Evolutionary conservation across 2,329 filamentous ascomycete genomes (phyloP).

Genomic region (Lecanicillium sp.): DNA sequence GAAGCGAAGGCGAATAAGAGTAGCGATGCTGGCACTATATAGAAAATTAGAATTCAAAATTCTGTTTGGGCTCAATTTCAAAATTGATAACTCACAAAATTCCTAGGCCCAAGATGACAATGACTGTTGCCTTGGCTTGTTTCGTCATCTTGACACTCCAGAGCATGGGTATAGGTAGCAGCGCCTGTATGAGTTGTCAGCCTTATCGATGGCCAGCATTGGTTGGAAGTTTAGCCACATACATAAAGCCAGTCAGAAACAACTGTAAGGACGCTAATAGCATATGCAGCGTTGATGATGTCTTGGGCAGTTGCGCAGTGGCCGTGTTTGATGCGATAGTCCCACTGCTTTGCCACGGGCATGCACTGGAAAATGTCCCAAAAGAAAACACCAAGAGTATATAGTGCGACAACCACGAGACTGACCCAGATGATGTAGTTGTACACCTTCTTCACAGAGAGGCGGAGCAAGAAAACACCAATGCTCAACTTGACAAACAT

Average conservation of each 20-base stretch:
- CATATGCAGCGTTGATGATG: constrained; percentile 40
- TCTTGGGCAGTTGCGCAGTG: constrained; percentile 34
- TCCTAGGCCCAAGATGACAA: constrained; percentile 39
- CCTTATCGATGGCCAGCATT: background rate
- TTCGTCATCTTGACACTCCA: constrained; percentile 45
- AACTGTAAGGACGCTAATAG: constrained; percentile 43
- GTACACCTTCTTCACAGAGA: constrained; percentile 37
- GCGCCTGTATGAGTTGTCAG: constrained; percentile 24
- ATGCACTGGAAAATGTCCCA: constrained; percentile 45
- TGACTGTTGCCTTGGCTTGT: constrained; percentile 43
- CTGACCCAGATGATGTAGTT: constrained; percentile 38
- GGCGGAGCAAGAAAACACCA: constrained; percentile 40
- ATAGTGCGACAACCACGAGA: constrained; percentile 36
- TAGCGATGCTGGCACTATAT: constrained; percentile 42
- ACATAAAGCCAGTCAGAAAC: constrained; percentile 47
- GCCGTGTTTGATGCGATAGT: constrained; percentile 35
- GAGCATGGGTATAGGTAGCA: constrained; percentile 45
- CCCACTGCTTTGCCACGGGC: constrained; percentile 44
- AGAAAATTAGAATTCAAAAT: background rate
- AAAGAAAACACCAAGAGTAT: constrained; percentile 39
- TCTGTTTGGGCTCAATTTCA: background rate
- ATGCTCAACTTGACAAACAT: constrained; percentile 50
- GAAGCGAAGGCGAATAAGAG: constrained; percentile 42
- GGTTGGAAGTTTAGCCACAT: too few relatives aligned
- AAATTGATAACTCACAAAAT: constrained; percentile 35